These are phyloP conservation scores for Blumeria graminis DNA, from an alignment of 2,329 filamentous ascomycete genomes.

Conservation along the genomic window DNA sequence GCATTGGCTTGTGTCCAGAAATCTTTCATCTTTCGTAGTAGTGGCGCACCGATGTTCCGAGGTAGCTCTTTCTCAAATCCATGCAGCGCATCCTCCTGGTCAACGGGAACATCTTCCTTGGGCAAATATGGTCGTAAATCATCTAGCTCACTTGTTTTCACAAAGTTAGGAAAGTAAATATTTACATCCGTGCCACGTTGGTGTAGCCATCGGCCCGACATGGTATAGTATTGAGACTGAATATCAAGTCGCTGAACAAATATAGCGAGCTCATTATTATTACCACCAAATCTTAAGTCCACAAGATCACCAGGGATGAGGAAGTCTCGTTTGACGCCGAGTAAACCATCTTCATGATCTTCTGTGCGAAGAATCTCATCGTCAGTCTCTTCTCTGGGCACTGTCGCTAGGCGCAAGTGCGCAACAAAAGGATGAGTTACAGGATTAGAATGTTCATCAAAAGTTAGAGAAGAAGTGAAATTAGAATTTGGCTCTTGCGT, in stretches of 20 bases:
- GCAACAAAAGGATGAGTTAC: background rate
- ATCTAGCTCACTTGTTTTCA: slow-evolving; percentile 19
- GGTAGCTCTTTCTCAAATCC: slow-evolving; percentile 20
- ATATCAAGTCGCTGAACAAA: slow-evolving; percentile 20
- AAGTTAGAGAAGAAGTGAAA: background rate
- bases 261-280: slow-evolving; percentile 20
- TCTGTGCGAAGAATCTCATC: background rate
- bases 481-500: background rate
- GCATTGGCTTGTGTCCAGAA: slow-evolving; percentile 22
- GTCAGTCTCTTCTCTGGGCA: background rate
- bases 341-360: slow-evolving; percentile 17
- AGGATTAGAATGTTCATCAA: background rate
- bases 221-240: slow-evolving; percentile 23
- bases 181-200: slow-evolving; percentile 13
- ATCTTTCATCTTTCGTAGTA: slow-evolving; percentile 19
- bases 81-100: slow-evolving; percentile 15
- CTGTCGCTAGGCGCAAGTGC: background rate
- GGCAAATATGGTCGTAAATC: slow-evolving; percentile 23
- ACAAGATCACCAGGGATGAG: slow-evolving; percentile 15
- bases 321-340: slow-evolving; percentile 9
- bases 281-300: slow-evolving; percentile 11
- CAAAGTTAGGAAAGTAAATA: slow-evolving; percentile 23
- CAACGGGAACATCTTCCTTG: slow-evolving; percentile 13
- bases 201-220: slow-evolving; percentile 24
- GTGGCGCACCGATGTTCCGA: slow-evolving; percentile 19